A percentile compares a stretch with the other conserved stretches of the same genome.
These are phyloP conservation scores for Wakefieldia striispora DNA, from an alignment of 768 basidiomycete species.

Conservation along the genomic window DNA sequence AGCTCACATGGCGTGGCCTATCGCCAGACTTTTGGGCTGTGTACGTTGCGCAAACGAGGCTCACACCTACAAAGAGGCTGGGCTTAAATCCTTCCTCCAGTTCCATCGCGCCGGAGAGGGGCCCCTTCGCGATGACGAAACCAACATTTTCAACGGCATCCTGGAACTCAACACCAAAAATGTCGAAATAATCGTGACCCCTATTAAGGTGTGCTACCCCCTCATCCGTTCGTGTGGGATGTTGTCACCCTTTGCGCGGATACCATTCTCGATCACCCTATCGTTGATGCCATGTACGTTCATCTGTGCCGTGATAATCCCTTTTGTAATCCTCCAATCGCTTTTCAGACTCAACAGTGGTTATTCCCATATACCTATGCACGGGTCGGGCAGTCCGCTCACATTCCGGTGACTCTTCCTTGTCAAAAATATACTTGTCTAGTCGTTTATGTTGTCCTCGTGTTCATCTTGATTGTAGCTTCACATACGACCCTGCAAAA, in stretches of 20 bases:
- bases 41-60: conserved; percentile 74
- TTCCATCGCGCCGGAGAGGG: conserved; percentile 79
- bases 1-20: conserved; percentile 78
- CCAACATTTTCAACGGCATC: conserved; percentile 77
- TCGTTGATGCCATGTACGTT: conserved; percentile 72
- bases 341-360: conserved; percentile 64
- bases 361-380: conserved; percentile 91
- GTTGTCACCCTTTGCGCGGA: conserved; percentile 79
- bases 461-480: conserved; percentile 47
- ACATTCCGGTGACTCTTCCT: conserved; percentile 82
- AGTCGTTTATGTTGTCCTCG: neutral
- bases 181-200: conserved; percentile 80
- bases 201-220: conserved; percentile 50
- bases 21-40: conserved; percentile 71
- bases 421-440: conserved; percentile 66
- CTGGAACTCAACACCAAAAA: conserved; percentile 74
- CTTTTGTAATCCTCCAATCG: conserved; percentile 8
- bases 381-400: conserved; percentile 62
- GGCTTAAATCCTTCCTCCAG: conserved; percentile 74
- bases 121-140: conserved; percentile 75
- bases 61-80: conserved; percentile 80
- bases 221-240: conserved; percentile 41
- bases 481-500: conserved; percentile 86
- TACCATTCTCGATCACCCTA: conserved; percentile 72
- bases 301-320: neutral